Base-by-base conservation (phyloP, 2,329 filamentous ascomycete genomes). In the Paraconiothyrium brasiliense region DNA sequence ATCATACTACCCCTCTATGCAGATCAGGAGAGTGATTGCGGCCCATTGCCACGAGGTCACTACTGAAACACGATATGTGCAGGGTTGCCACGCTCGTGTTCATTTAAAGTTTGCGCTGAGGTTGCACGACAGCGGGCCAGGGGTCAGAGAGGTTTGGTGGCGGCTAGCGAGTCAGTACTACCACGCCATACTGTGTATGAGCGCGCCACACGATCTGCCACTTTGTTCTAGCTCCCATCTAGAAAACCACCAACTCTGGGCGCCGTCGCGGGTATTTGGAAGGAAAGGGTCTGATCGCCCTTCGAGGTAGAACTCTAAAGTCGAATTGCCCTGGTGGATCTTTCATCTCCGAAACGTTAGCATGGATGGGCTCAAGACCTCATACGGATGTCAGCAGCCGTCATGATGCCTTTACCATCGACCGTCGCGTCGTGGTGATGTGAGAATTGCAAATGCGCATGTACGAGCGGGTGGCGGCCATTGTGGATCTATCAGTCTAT, bases 61-160 rank as follows among this genome's bases (percentile, higher is more conserved):
- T 14, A 16, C 30, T 61, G 59, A 61, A 52, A 61, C 59, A 34
- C 39, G 10, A 34, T 34, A 11, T 24, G 46, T 16, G 44, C 58
- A 56, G 46, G 52, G 46, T 35, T 60, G 52, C 46, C 58, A 59
- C 51, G 52, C 52, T 55, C 34, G 52, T 51, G 35, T 46, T 20
- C 6, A 37, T 16, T 30, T 57, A 57, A 46, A 54, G 47, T 57
- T 61, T 52, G 27, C 32, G 27, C 27, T 48, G 30, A 27, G 30
- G 49, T 41, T 46, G 47, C 52, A 57, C 54, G 54, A 57, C 54
- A 60, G 44, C 48, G 24, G 56, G 48, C 27, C 46, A 58, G 34
- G 55, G 43, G 49, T 14, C 20, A 13, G 43, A 7, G 51, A 43
- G 37, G 16, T 24, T 46, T 44, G 27, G 47, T 50, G 39, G 44